A percentile compares a stretch with the other conserved stretches of the same genome.
phyloP scores from a whole-genome alignment of 163 green algal genomes.

The Chloroidium sp. region DNA sequence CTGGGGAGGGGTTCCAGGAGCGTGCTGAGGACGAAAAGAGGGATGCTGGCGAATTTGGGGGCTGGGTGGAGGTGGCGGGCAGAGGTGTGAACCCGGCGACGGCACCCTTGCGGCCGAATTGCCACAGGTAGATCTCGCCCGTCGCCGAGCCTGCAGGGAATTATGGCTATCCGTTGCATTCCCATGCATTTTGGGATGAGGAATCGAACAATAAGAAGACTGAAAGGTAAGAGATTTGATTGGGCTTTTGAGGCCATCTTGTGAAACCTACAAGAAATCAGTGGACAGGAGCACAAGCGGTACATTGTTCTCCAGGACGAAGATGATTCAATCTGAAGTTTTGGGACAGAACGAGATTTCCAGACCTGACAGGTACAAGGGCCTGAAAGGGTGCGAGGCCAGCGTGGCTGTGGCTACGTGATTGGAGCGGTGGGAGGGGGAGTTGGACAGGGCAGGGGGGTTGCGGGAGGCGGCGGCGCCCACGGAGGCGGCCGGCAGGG shows the following conservation, averaged over 20 bases:
- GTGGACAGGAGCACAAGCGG: too few species aligned
- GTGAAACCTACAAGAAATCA: too few species aligned
- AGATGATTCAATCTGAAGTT: too few species aligned
- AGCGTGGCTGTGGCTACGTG: constrained; percentile 22
- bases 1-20: constrained; percentile 13
- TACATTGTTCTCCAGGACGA: too few species aligned
- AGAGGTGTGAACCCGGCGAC: constrained; percentile 50
- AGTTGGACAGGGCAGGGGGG: not conserved
- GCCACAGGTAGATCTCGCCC: constrained; percentile 57
- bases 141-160: constrained; percentile 24
- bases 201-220: too few species aligned
- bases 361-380: constrained; percentile 39
- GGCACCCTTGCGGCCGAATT: constrained; percentile 37
- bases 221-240: too few species aligned
- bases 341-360: too few species aligned
- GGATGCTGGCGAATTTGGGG: constrained; percentile 1
- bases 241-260: too few species aligned
- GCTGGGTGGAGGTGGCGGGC: constrained; percentile 3
- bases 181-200: too few species aligned
- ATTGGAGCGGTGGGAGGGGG: not conserved
- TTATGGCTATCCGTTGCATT: too few species aligned
- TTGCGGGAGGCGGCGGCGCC: not conserved
- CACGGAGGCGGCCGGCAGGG: not conserved
- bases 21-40: constrained; percentile 11
- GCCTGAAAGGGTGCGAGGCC: constrained; percentile 42